Evolutionary conservation across 345 rosid genomes (phyloP), one percentile per base, ranked within the genome.

Genomic region (Eucalyptus sp.): DNA sequence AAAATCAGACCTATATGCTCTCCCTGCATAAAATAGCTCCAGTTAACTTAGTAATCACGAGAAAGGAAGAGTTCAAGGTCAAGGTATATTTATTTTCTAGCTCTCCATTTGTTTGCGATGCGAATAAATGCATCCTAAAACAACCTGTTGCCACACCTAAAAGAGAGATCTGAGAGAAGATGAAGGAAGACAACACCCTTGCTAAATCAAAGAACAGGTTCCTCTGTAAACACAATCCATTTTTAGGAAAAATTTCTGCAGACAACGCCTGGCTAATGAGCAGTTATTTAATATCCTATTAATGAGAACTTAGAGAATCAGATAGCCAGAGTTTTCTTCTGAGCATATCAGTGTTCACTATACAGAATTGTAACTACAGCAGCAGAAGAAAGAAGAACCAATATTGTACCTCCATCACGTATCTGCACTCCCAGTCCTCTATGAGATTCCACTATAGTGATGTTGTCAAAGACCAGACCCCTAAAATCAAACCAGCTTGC

Each of bases 371-470:
- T 76, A 37, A 37, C 48, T 20, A 37, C 48, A 76, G 27, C 46
- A 10, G 15, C 46, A 76, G 15, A 0, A 37, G 83, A 37, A 18
- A 20, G 27, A 71, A 71, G 83, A 76, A 41, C 84, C 5, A 76
- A 41, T 11, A 41, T 20, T 6, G 84, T 92, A 97, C 99, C 99
- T 94, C 99, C 99, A 91, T 97, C 99, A 2, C 98, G 98, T 60
- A 97, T 94, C 92, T 97, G 99, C 87, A 96, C 60, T 51, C 93
- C 99, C 22, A 97, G 93, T 9, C 99, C 99, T 88, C 99, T 92
- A 79, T 96, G 99, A 81, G 99, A 97, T 90, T 97, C 95, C 15
- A 91, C 94, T 25, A 96, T 96, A 27, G 96, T 97, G 89, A 97
- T 95, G 90, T 96, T 96, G 91, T 97, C 95, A 86, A 97, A 97